These are phyloP conservation scores for Alternaria infectoria DNA, from an alignment of 2,329 filamentous ascomycete species.

Conservation along the genomic window DNA sequence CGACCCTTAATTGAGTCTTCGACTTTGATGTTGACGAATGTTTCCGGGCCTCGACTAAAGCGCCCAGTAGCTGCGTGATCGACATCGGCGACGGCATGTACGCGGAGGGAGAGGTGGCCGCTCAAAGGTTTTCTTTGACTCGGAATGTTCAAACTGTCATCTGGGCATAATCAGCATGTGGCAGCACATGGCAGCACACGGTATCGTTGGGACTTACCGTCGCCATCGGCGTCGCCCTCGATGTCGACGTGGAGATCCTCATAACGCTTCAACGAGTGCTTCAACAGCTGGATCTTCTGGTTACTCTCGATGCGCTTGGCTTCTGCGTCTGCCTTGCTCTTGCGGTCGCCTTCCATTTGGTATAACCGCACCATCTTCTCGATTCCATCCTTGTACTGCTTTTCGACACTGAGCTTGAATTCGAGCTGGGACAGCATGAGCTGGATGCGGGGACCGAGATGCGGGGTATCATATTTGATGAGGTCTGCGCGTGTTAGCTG, in stretches of 20 bases:
- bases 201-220: conserved; percentile 66
- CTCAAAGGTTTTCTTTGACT: conserved; percentile 96
- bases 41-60: conserved; percentile 91
- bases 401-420: conserved; percentile 98
- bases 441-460: conserved; percentile 95
- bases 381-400: conserved; percentile 97
- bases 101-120: conserved; percentile 83
- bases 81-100: conserved; percentile 90
- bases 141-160: conserved; percentile 94
- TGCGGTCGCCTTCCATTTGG: conserved; percentile 94
- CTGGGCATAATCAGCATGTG: conserved; percentile 58
- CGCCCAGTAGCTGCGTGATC: conserved; percentile 84
- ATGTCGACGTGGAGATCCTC: conserved; percentile 96
- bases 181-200: too few relatives aligned
- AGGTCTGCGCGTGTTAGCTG: conserved; percentile 67
- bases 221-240: conserved; percentile 72
- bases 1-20: conserved; percentile 91
- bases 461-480: conserved; percentile 97
- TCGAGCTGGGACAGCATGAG: conserved; percentile 98
- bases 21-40: conserved; percentile 94
- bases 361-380: conserved; percentile 99
- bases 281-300: conserved; percentile 94
- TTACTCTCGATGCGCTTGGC: conserved; percentile 91
- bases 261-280: conserved; percentile 95
- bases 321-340: conserved; percentile 92